Conservation (phyloP, 139 green algal species). For the Closterium sp. region DNA sequence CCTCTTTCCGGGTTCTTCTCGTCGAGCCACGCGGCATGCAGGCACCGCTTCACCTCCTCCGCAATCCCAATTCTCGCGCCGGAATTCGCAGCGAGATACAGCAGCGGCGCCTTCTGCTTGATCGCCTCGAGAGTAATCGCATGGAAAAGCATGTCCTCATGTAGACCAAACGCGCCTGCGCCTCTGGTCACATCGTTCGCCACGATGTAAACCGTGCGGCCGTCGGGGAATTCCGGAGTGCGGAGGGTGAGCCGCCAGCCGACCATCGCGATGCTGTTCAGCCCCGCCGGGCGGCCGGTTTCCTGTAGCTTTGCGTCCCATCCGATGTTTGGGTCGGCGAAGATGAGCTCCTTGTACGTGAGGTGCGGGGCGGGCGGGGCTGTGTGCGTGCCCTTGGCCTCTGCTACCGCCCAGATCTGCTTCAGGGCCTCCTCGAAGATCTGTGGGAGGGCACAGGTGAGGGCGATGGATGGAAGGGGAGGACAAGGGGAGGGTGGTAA, state of each 20-base stretch:
- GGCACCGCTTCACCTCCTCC: slow-evolving; percentile 68
- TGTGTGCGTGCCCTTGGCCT: background rate
- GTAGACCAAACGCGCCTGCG: slow-evolving; percentile 83
- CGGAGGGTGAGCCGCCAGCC: slow-evolving; percentile 82
- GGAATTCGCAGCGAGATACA: slow-evolving; percentile 96
- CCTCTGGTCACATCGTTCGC: slow-evolving; percentile 96
- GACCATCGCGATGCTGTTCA: slow-evolving; percentile 78
- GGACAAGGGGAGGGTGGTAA: background rate
- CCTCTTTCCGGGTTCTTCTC: slow-evolving; percentile 71
- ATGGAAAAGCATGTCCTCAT: slow-evolving; percentile 88
- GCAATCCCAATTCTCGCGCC: slow-evolving; percentile 89
- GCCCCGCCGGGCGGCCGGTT: slow-evolving; percentile 30
- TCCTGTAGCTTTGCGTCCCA: slow-evolving; percentile 38
- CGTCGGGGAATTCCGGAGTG: slow-evolving; percentile 78
- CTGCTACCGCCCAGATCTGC: slow-evolving; percentile 65
- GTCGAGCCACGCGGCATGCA: slow-evolving; percentile 76
- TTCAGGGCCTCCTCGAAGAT: slow-evolving; percentile 70
- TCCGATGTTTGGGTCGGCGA: slow-evolving; percentile 28
- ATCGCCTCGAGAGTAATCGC: slow-evolving; percentile 80
- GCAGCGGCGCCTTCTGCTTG: slow-evolving; percentile 73
- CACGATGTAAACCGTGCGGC: slow-evolving; percentile 73
- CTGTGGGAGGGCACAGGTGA: background rate
- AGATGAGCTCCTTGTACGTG: slow-evolving; percentile 71
- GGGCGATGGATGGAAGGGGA: background rate
- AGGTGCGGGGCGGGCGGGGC: slow-evolving; percentile 1